Base-by-base conservation (phyloP, 129 eudicot genomes). In the Kitagawia praeruptora region DNA sequence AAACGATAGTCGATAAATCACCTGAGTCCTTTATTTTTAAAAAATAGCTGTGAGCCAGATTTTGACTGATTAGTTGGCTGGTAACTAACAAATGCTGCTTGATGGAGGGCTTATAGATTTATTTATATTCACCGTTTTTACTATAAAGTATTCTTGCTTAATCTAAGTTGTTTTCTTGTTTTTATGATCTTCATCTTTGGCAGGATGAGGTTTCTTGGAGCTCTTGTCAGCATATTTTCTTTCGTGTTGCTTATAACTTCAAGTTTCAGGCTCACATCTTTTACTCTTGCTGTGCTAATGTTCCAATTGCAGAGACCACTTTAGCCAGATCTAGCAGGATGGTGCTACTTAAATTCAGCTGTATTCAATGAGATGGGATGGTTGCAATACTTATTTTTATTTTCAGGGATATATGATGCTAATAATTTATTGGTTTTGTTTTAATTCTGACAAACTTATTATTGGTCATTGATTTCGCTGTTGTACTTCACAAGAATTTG, bases 241-340 rank as follows among this genome's bases (percentile, higher is more conserved):
- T 79, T 77, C 85, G 82, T 75, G 80, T 84, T 86, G 88, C 91
- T 84, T 71, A 82, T 89, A 90, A 87, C 85, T 83, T 92, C 88
- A 80, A 90, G 90, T 88, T 88, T 90, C 90, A 83, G 96, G 87
- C 98, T 90, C 92, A 93, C 96, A 80, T 90, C 90, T 90, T 90
- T 86, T 90, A 83, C 91, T 89, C 92, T 90, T 90, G 90, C 82
- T 88, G 90, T 89, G 83, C 87, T 92, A 89, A 90, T 89, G 81
- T 92, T 80, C 84, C 88, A 80, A 66, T 88, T 93, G 89, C 98
- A 93, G 96, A 87, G 88, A 85, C 83, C 67, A 78, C 75, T 80
- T 28, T 49, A 39, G 75, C 79, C 42, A 67, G 76, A 31, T 53
- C 39, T 79, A 85, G 84, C 77, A 73, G 73, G 72, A 64, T 75